Base-by-base conservation (phyloP, 106 monocot genomes). In the Ottelia alismoides region DNA sequence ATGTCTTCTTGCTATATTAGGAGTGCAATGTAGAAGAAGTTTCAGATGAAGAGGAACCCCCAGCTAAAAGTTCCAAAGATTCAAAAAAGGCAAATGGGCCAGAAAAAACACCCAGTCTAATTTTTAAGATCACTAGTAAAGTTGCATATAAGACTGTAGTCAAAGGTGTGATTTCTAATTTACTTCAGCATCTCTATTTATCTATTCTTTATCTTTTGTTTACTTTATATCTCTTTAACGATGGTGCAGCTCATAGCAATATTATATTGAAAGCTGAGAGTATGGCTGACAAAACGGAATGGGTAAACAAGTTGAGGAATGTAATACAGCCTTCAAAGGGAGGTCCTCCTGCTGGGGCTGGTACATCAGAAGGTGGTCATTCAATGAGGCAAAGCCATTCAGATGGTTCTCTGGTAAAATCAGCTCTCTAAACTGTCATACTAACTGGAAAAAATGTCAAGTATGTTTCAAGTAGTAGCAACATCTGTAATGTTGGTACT, bases 221-320 rank as follows among this genome's bases (percentile, higher is more conserved):
- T n/a, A n/a, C n/a, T n/a, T n/a, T n/a, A n/a, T n/a, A n/a, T n/a
- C n/a, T n/a, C n/a, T n/a, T n/a, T n/a, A n/a, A n/a, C n/a, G n/a
- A 25, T 67, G 11, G 29, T 67, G 59, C 81, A 94, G 93, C 93
- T 70, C 84, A 94, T 26, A 78, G 84, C 68, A 81, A 87, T 65
- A 70, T 94, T 67, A 25, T 88, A 11, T 72, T 94, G 72, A 94
- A 84, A 65, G 93, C 93, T 64, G 93, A 94, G 65, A 94, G 63
- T 72, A 56, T 76, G 64, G 63, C 81, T 47, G 93, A 88, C 45
- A 94, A 94, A 68, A 49, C 70, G 66, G 93, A 84, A 26, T 93
- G 92, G 92, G 35, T 88, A 27, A 84, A 76, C 65, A 94, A 88
- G 73, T 72, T 94, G 27, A 70, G 64, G 50, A 84, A 63, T 65